Evolutionary conservation across 1,284 basidiomycete species (phyloP), one percentile per base, ranked within the genome.

Genomic region (Boletus calvinii): DNA sequence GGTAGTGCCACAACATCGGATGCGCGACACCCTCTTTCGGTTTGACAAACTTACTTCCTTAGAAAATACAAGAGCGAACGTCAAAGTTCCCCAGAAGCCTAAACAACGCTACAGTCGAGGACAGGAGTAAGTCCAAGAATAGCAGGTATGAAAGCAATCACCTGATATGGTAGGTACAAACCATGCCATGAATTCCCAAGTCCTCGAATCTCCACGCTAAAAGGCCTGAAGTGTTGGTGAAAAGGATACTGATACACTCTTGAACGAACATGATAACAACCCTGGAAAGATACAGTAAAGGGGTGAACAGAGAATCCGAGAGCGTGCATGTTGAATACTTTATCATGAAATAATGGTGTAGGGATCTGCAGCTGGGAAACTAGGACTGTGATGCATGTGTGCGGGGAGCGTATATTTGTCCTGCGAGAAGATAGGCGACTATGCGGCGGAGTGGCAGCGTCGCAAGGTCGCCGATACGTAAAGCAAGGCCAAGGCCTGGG

Each of bases 121-220:
- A 61, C 38, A 64, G 55, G 55, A 49, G 56, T 58, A 35, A 56
- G 48, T 24, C 52, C 55, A 43, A 52, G 48, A 64, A 56, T 44
- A 40, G 69, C 38, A 71, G 29, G 48, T 24, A 53, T 65, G 48
- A 71, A 68, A 51, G 54, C 17, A 69, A 59, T 57, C 54, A 54
- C 69, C 66, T 54, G 22, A 65, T 65, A 59, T 58, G 58, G 66
- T 26, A 70, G 46, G 46, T 50, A 53, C 55, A 61, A 69, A 58
- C 46, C n/a, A 46, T 50, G 43, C 37, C 20, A 44, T 17, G 32
- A 43, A 26, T n/a, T 41, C 34, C 31, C 53, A 34, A 30, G 13
- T 41, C n/a, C n/a, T n/a, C n/a, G n/a, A n/a, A n/a, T 50, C 32
- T 32, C 35, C 45, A 18, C 5, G 15, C 17, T 18, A 38, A 15